These are phyloP conservation scores for Thermomucor indicae-seudaticae DNA, from an alignment of 371 early-diverging fungal genomes.

Conservation along the genomic window DNA sequence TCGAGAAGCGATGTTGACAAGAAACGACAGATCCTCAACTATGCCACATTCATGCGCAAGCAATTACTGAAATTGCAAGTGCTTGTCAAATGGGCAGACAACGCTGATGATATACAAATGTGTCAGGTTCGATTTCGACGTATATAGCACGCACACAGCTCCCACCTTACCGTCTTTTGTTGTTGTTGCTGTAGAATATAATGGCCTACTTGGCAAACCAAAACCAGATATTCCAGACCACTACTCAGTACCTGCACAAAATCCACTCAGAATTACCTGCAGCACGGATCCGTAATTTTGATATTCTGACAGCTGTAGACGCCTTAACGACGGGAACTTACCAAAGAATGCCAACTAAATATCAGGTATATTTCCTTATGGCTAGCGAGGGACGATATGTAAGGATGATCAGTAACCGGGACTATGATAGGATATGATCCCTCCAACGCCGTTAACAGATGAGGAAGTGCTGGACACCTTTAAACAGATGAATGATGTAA, in stretches of 20 bases:
- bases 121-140: constrained; percentile 52
- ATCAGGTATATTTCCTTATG: constrained; percentile 24
- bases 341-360: constrained; percentile 60
- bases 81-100: constrained; percentile 70
- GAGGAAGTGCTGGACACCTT: constrained; percentile 54
- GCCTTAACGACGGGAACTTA: constrained; percentile 73
- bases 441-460: constrained; percentile 49
- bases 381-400: not conserved
- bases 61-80: constrained; percentile 64
- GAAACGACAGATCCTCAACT: constrained; percentile 55
- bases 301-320: constrained; percentile 72
- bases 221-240: constrained; percentile 61
- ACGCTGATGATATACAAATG: constrained; percentile 69
- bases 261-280: constrained; percentile 59
- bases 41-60: constrained; percentile 53
- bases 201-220: constrained; percentile 71
- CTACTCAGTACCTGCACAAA: constrained; percentile 66
- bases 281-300: constrained; percentile 72
- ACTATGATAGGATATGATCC: constrained; percentile 38
- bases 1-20: constrained; percentile 55
- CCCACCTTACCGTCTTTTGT: not conserved
- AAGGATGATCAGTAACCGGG: constrained; percentile 6
- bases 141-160: too few relatives aligned
- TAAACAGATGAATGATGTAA: constrained; percentile 62
- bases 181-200: constrained; percentile 43